Percentiles rank a stretch among this genome's conserved stretches.
Evolutionary conservation across 139 green algal genomes (phyloP).

Genomic region (Volvox reticuliferus): DNA sequence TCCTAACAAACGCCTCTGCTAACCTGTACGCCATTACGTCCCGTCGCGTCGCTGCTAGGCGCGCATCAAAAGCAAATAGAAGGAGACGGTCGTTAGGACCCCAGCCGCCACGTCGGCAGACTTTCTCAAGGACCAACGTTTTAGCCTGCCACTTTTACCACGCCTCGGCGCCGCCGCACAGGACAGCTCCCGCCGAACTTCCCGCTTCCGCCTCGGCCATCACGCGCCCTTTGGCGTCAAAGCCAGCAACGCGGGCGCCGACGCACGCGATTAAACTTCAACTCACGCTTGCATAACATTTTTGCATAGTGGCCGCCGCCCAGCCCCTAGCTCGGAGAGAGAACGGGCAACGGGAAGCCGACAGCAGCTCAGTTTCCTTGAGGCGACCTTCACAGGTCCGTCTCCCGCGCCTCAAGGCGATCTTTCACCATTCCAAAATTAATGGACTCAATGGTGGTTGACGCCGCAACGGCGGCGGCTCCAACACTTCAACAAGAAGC

Average conservation of each 20-base stretch:
- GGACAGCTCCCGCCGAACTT: neutral
- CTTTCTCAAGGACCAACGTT: neutral
- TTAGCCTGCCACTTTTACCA: neutral
- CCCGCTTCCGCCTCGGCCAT: slow-evolving; percentile 13
- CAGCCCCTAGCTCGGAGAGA: neutral
- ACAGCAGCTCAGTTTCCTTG: neutral
- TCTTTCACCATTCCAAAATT: slow-evolving; percentile 5
- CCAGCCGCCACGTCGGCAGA: neutral
- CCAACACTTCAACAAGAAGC: neutral
- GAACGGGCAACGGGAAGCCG: neutral
- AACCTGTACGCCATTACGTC: neutral
- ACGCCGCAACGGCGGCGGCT: neutral
- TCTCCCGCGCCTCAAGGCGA: neutral
- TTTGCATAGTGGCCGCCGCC: neutral
- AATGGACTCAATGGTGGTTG: slow-evolving; percentile 26
- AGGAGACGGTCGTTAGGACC: neutral
- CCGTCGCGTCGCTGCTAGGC: neutral
- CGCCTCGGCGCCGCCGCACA: neutral
- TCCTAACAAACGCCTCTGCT: neutral
- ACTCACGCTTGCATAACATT: neutral
- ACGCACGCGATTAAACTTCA: neutral
- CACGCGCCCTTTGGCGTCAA: slow-evolving; percentile 17
- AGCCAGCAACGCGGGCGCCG: neutral
- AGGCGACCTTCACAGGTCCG: neutral
- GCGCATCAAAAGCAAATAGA: neutral